These are phyloP conservation scores for Myrica gale DNA, from an alignment of 306 rosid genomes.

Conservation along the genomic window DNA sequence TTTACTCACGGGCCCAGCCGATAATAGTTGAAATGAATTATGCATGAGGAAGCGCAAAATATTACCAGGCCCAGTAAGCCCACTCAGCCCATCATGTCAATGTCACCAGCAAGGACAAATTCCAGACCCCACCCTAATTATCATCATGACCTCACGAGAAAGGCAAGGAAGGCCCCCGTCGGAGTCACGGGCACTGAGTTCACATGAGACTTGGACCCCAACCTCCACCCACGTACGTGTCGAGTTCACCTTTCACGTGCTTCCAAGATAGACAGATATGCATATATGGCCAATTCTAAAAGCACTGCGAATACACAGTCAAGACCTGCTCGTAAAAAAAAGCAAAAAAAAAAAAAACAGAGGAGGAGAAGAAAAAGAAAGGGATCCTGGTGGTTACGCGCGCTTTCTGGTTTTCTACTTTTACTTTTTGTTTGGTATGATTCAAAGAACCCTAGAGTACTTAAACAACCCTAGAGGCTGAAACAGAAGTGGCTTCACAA, in stretches of 20 bases:
- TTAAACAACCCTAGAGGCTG: background rate
- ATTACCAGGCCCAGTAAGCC: no score
- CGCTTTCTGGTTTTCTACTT: background rate
- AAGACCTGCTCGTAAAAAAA: background rate
- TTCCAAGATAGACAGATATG: background rate
- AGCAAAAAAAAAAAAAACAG: no score
- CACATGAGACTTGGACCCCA: background rate
- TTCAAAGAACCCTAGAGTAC: background rate
- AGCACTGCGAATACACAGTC: background rate
- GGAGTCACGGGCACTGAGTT: slow-evolving; percentile 2
- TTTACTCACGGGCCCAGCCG: no score
- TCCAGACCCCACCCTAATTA: background rate
- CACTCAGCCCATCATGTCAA: background rate
- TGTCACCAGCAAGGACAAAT: background rate
- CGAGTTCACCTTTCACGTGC: background rate
- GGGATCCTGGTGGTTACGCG: background rate
- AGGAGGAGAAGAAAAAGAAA: background rate
- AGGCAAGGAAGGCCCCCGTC: background rate
- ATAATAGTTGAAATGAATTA: no score
- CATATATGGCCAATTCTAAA: background rate
- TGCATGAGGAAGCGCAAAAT: no score
- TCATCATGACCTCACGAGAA: slow-evolving; percentile 5
- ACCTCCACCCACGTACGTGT: slow-evolving; percentile 10
- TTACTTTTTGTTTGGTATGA: background rate
- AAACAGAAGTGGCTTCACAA: no score